Evolutionary conservation across 2,329 filamentous ascomycete species (phyloP), one percentile per base, ranked within the genome.

Genomic region (Aspergillus persii): DNA sequence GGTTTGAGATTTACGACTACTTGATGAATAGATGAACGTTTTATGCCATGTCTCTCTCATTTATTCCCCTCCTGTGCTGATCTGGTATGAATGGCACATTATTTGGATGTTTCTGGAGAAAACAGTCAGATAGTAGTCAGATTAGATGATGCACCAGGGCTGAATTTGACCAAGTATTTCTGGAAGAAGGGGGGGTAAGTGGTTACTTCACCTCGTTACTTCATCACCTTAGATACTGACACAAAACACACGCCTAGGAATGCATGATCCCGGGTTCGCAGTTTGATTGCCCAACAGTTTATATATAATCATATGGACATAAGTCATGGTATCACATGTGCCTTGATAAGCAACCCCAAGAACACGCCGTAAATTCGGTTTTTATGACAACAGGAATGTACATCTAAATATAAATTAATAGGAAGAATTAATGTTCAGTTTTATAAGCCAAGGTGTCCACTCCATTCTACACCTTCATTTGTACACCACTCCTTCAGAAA

Each of bases 401-500:
- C 31, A 26, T 39, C 36, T 30, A 18, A 53, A 18, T 49, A 41
- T 18, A 54, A 51, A 52, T 8, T 33, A 36, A 39, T 53, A 39
- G 18, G 9, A 27, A 41, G 15, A 7, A 15, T 18, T n/a, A 15
- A 41, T 41, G 36, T 6, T 12, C 6, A 8, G 15, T 41, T 7
- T 36, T 68, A 80, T 64, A 79, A 66, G 60, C 68, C 71, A 55
- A 79, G 69, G 50, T 73, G 74, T 49, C 73, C 72, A 58, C 72
- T 72, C 78, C 77, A 81, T 8, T 76, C 72, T 15, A 82, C 69
- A 12, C 72, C 74, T 69, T 83, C 78, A 56, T 74, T 79, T 54
- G 70, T 68, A 50, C 76, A 77, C 77, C 79, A 83, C 59, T 81
- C 78, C 18, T 70, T 71, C 60, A 84, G 63, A 47, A 81, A 69